Percentiles rank a stretch among this genome's conserved stretches.
Conservation (phyloP, 768 basidiomycete genomes). For the Panaeolus cyanescens region DNA sequence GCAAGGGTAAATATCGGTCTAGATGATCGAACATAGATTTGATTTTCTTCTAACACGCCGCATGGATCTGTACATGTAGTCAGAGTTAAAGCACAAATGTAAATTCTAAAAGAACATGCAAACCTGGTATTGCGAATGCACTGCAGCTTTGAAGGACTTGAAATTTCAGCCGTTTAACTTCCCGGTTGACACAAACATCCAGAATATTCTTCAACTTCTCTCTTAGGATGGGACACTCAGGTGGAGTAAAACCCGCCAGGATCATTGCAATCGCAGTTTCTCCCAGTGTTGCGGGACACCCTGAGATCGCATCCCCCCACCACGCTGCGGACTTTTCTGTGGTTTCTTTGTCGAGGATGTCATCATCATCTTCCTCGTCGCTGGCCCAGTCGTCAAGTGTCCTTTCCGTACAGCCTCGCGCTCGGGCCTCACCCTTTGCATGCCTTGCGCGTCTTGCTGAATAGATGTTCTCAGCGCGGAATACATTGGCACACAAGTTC, state of each 20-base stretch:
- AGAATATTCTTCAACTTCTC: slow-evolving; percentile 54
- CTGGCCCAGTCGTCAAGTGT: slow-evolving; percentile 43
- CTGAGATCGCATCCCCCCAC: slow-evolving; percentile 67
- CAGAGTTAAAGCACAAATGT: slow-evolving; percentile 49
- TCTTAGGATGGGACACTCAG: slow-evolving; percentile 45
- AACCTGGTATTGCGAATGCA: slow-evolving; percentile 65
- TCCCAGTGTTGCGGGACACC: slow-evolving; percentile 60
- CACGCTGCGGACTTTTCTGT: slow-evolving; percentile 56
- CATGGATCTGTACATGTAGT: slow-evolving; percentile 48
- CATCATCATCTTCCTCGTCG: slow-evolving; percentile 38
- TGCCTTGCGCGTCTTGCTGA: slow-evolving; percentile 36
- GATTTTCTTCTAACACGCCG: slow-evolving; percentile 50
- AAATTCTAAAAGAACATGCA: slow-evolving; percentile 35
- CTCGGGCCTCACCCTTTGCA: slow-evolving; percentile 40
- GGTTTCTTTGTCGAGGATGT: slow-evolving; percentile 26
- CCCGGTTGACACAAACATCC: slow-evolving; percentile 39
- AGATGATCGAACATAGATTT: slow-evolving; percentile 61
- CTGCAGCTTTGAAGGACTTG: slow-evolving; percentile 54
- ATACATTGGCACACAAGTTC: slow-evolving; percentile 41
- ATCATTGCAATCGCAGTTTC: slow-evolving; percentile 61
- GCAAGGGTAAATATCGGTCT: slow-evolving; percentile 36
- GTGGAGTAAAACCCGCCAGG: slow-evolving; percentile 60
- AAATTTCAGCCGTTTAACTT: slow-evolving; percentile 43
- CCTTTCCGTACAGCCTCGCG: slow-evolving; percentile 41
- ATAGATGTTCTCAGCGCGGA: slow-evolving; percentile 39